phyloP scores from a whole-genome alignment of 148 eudicot genomes.

The Rheum nobile region DNA sequence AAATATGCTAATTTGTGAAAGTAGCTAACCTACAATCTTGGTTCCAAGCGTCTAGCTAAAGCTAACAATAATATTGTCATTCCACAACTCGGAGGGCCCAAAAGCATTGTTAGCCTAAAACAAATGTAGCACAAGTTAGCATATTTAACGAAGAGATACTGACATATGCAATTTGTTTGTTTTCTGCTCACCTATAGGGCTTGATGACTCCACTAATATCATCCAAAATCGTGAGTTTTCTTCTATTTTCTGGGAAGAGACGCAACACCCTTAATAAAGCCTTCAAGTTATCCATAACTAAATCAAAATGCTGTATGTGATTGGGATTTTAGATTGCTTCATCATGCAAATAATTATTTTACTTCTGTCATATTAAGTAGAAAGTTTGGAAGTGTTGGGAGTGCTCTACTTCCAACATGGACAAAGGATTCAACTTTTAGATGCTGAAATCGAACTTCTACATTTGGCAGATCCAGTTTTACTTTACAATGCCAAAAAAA shows the following conservation, averaged over 20 bases:
- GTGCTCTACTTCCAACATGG: slow-evolving; percentile 85
- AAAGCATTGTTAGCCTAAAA: slow-evolving; percentile 69
- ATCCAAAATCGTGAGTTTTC: slow-evolving; percentile 71
- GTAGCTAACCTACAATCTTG: slow-evolving; percentile 82
- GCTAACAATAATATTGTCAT: slow-evolving; percentile 80
- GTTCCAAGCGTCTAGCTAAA: slow-evolving; percentile 82
- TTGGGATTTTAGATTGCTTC: neutral
- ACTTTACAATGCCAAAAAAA: slow-evolving; percentile 44
- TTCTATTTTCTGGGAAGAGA: slow-evolving; percentile 45
- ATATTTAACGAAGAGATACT: neutral
- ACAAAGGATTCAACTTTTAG: slow-evolving; percentile 66
- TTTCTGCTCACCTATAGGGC: slow-evolving; percentile 63
- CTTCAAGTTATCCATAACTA: slow-evolving; percentile 26
- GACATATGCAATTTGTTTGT: neutral
- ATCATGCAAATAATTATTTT: slow-evolving; percentile 1
- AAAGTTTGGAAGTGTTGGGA: slow-evolving; percentile 91
- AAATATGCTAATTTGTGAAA: neutral
- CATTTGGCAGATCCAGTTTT: slow-evolving; percentile 67
- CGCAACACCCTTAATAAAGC: slow-evolving; percentile 66
- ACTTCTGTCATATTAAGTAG: slow-evolving; percentile 92
- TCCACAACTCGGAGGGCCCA: slow-evolving; percentile 98
- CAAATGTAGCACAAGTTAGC: neutral
- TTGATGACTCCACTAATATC: slow-evolving; percentile 74
- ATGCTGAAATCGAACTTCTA: slow-evolving; percentile 85
- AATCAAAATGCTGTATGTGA: neutral